Conservation (phyloP, 768 basidiomycete genomes). For the Grammothele lineata region DNA sequence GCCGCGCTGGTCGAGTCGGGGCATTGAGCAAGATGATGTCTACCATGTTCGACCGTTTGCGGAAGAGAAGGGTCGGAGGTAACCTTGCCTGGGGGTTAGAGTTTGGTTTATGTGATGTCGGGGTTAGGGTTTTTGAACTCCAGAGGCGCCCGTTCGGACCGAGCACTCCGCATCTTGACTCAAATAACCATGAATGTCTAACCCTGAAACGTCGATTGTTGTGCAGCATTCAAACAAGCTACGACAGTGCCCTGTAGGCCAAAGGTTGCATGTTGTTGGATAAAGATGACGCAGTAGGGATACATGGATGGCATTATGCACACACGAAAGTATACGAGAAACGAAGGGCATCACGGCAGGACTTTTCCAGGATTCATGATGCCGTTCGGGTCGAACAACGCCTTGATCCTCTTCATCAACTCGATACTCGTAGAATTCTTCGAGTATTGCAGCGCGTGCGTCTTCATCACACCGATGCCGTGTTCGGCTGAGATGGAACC, state of each 20-base stretch:
- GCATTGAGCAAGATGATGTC: neutral
- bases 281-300: neutral
- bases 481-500: slow-evolving; percentile 98
- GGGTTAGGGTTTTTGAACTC: slow-evolving; percentile 20
- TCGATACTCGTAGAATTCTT: slow-evolving; percentile 77
- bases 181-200: too few species aligned
- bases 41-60: slow-evolving; percentile 14
- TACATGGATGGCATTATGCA: neutral
- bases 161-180: too few species aligned
- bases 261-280: too few species aligned
- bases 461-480: slow-evolving; percentile 95
- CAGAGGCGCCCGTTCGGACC: slow-evolving; percentile 13
- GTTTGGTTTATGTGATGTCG: slow-evolving; percentile 14
- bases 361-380: slow-evolving; percentile 95
- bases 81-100: slow-evolving; percentile 24
- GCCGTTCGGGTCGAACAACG: slow-evolving; percentile 82
- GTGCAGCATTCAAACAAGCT: too few species aligned
- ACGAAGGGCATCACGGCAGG: slow-evolving; percentile 27
- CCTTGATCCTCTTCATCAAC: slow-evolving; percentile 88
- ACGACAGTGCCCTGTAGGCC: too few species aligned
- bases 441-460: slow-evolving; percentile 83
- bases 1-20: neutral
- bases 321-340: neutral
- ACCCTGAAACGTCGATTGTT: too few species aligned
- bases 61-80: slow-evolving; percentile 5